phyloP scores from a whole-genome alignment of 78 protist genomes.

The Chrysochromulina tobinii region DNA sequence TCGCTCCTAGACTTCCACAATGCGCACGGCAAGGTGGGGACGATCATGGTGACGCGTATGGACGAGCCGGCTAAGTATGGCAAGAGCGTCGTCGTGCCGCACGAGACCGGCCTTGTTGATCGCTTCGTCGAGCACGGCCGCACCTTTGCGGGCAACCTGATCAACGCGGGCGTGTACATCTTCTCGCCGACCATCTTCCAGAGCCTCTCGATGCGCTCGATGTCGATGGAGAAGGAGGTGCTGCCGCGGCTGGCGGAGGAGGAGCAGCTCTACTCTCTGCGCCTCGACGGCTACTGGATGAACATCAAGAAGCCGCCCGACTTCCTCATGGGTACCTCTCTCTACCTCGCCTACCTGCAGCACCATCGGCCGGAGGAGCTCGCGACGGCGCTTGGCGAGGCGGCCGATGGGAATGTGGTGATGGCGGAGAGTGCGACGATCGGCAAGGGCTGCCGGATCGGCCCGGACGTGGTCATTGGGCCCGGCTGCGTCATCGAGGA shows the following conservation, averaged over 20 bases:
- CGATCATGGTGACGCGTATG: slow-evolving; percentile 88
- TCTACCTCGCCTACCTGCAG: background rate
- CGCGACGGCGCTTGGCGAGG: background rate
- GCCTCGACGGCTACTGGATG: slow-evolving; percentile 92
- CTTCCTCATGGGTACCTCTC: slow-evolving; percentile 53
- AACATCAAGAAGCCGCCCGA: slow-evolving; percentile 93
- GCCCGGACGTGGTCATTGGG: slow-evolving; percentile 88
- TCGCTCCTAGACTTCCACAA: slow-evolving; percentile 85
- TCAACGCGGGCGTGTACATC: slow-evolving; percentile 95
- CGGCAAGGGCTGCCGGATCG: slow-evolving; percentile 81
- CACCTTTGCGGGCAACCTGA: slow-evolving; percentile 63
- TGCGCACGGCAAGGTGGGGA: slow-evolving; percentile 92
- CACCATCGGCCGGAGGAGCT: background rate
- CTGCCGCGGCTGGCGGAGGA: slow-evolving; percentile 80
- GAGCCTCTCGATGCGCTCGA: slow-evolving; percentile 68
- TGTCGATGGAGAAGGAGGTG: slow-evolving; percentile 80
- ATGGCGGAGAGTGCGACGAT: slow-evolving; percentile 62
- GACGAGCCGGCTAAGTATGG: slow-evolving; percentile 83
- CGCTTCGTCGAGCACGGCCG: background rate
- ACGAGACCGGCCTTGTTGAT: slow-evolving; percentile 68
- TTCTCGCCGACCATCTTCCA: slow-evolving; percentile 77
- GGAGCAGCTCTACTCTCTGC: slow-evolving; percentile 78
- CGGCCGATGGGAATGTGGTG: background rate
- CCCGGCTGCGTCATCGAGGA: slow-evolving; percentile 72
- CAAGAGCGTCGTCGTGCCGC: slow-evolving; percentile 81